Evolutionary conservation across 1,139 yeast species (phyloP).

Genomic region (Yamadazyma mexicana): DNA sequence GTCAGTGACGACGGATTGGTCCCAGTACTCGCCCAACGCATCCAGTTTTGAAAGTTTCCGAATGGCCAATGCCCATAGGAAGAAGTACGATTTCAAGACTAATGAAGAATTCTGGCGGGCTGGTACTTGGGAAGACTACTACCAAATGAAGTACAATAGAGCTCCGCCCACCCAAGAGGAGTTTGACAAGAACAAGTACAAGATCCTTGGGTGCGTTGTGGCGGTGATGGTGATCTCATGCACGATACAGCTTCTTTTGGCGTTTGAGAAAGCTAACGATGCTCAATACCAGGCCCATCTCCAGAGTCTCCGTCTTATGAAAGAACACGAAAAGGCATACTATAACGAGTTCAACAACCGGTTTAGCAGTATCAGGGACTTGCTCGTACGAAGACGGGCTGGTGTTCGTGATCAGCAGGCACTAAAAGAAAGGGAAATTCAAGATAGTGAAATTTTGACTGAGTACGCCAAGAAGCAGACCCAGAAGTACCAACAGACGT

Average conservation of each 20-base stretch:
- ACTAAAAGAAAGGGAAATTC: slow-evolving; percentile 19
- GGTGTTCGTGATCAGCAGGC: slow-evolving; percentile 22
- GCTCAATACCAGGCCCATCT: slow-evolving; percentile 27
- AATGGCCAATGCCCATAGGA: slow-evolving; percentile 41
- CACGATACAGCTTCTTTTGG: slow-evolving; percentile 45
- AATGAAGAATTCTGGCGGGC: slow-evolving; percentile 62
- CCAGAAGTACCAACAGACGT: slow-evolving; percentile 9
- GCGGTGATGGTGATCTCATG: slow-evolving; percentile 40
- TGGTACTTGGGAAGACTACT: slow-evolving; percentile 73
- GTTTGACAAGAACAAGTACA: slow-evolving; percentile 44
- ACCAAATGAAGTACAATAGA: slow-evolving; percentile 39
- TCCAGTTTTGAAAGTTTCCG: slow-evolving; percentile 41
- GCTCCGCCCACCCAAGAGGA: slow-evolving; percentile 45
- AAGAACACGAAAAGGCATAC: slow-evolving; percentile 45
- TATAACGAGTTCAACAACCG: slow-evolving; percentile 35
- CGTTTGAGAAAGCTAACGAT: slow-evolving; percentile 38
- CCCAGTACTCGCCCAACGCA: slow-evolving; percentile 31
- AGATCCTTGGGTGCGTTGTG: slow-evolving; percentile 45
- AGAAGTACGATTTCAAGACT: slow-evolving; percentile 28
- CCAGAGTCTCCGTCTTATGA: slow-evolving; percentile 46
- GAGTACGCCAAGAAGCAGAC: slow-evolving; percentile 34
- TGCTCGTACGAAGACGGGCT: slow-evolving; percentile 59
- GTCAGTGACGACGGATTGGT: slow-evolving; percentile 30
- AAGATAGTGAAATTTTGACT: slow-evolving; percentile 32
- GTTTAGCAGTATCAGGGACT: slow-evolving; percentile 49